Evolutionary conservation across 1,284 basidiomycete species (phyloP), one percentile per base, ranked within the genome.

Genomic region (Apiotrichum mycotoxinovorans): DNA sequence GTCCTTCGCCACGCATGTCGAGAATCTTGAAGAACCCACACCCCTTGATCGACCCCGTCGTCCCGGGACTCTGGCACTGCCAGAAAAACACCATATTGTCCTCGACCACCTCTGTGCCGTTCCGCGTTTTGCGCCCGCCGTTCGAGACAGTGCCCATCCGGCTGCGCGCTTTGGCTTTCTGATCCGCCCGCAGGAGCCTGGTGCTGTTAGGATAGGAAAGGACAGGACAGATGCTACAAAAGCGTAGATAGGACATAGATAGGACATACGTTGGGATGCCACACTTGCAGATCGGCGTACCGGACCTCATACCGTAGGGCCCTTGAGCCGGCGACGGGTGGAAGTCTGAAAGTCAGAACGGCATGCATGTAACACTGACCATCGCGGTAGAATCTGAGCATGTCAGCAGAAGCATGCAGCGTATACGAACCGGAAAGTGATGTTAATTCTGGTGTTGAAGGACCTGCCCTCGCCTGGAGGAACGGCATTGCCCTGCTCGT

Each of bases 1-100:
- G 79, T 17, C 86, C 85, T 73, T 94, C 91, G 5, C 78, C 80
- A 52, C 80, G 72, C 78, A 88, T 84, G 73, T 94, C 86, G 81
- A 95, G 81, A 20, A 88, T 79, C 66, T 83, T 85, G 84, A 91
- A 94, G 62, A 85, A 85, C 26, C 83, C 83, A 67, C 92, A 96
- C 0, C 87, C 87, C 73, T 91, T 90, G 23, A 89, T 85, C 20
- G 89, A 85, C 57, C 90, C 74, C 11, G 70, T 91, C 74, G 88
- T 85, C 18, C 85, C 85, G 0, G 87, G 87, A 11, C 85, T 86
- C 69, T 89, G 88, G 67, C 91, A 94, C 47, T 84, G 81, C 90
- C 92, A 94, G 84, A 91, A 93, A 69, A 88, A 92, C 47, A 82
- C 80, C 71, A 78, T 77, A 52, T 78, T 74, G 60, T 71, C 70